A percentile compares a stretch with the other conserved stretches of the same genome.
Conservation (phyloP, 371 early-diverging fungal species). For the Dichotomocladium elegans region DNA sequence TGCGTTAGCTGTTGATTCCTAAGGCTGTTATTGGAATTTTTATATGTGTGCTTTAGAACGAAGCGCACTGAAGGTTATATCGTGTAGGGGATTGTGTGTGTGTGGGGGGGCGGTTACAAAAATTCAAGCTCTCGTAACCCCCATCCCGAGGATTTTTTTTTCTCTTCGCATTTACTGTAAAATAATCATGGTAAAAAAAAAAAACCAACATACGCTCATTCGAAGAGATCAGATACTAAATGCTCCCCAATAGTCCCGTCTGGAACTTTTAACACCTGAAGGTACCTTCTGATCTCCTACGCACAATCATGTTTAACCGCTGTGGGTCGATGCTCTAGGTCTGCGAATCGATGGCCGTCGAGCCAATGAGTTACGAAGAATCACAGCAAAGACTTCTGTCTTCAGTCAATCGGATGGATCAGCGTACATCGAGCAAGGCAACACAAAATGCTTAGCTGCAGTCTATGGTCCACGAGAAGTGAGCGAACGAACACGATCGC, state of each 20-base stretch:
- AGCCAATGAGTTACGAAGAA: constrained; percentile 83
- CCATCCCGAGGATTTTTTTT: too few relatives aligned
- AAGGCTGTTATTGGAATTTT: too few relatives aligned
- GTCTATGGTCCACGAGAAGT: constrained; percentile 95
- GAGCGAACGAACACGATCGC: background rate
- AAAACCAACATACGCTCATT: too few relatives aligned
- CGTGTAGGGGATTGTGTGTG: too few relatives aligned
- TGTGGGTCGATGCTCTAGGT: constrained; percentile 34
- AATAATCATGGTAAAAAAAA: too few relatives aligned
- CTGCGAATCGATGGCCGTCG: constrained; percentile 94
- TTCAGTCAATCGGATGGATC: constrained; percentile 89
- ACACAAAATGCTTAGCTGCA: constrained; percentile 89
- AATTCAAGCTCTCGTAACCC: too few relatives aligned
- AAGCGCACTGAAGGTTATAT: too few relatives aligned
- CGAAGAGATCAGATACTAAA: too few relatives aligned
- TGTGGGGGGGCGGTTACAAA: too few relatives aligned
- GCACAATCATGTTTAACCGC: background rate
- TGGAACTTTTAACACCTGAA: constrained; percentile 8
- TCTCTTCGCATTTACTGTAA: too few relatives aligned
- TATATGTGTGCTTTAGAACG: too few relatives aligned
- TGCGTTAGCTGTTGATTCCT: too few relatives aligned
- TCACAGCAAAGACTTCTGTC: constrained; percentile 76
- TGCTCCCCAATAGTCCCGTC: constrained; percentile 8
- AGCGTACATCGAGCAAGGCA: constrained; percentile 92
- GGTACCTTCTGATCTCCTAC: background rate